phyloP scores from a whole-genome alignment of 768 basidiomycete genomes.

The Russula abietina region DNA sequence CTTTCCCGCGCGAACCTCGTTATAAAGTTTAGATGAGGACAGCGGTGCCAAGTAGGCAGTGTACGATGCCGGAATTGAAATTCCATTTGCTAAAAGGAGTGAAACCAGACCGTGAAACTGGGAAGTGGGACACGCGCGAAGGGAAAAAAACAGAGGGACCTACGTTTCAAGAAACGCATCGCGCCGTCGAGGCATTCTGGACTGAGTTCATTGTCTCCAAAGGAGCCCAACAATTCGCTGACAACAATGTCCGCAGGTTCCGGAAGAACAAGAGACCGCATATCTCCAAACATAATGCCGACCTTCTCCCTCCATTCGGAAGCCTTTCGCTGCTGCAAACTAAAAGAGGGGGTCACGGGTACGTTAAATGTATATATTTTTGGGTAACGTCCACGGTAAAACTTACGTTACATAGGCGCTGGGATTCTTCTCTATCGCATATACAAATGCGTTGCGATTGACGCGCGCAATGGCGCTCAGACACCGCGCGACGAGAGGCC shows the following conservation, averaged over 20 bases:
- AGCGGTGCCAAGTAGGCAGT: constrained; percentile 91
- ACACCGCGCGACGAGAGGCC: constrained; percentile 84
- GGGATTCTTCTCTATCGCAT: constrained; percentile 95
- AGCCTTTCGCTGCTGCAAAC: constrained; percentile 76
- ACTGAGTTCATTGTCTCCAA: constrained; percentile 97
- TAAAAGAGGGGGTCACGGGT: constrained; percentile 31
- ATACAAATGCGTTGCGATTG: constrained; percentile 56
- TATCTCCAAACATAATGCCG: constrained; percentile 86
- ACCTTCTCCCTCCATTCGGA: constrained; percentile 82
- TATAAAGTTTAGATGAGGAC: constrained; percentile 88
- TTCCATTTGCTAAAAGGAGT: constrained; percentile 64
- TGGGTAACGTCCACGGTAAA: constrained; percentile 4
- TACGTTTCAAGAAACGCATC: constrained; percentile 81
- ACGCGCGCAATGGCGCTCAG: constrained; percentile 70
- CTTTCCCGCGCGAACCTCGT: constrained; percentile 65
- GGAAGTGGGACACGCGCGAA: neutral
- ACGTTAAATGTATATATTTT: constrained; percentile 21
- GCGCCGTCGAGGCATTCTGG: constrained; percentile 98
- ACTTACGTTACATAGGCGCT: constrained; percentile 92
- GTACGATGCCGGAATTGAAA: constrained; percentile 95
- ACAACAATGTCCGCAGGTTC: constrained; percentile 90
- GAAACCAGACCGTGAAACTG: neutral
- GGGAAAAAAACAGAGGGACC: neutral
- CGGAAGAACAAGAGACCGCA: constrained; percentile 78
- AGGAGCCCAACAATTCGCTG: constrained; percentile 92